Percentiles rank a stretch among this genome's conserved stretches.
Evolutionary conservation across 306 rosid genomes (phyloP).

Genomic region (Begonia fuchsioides): DNA sequence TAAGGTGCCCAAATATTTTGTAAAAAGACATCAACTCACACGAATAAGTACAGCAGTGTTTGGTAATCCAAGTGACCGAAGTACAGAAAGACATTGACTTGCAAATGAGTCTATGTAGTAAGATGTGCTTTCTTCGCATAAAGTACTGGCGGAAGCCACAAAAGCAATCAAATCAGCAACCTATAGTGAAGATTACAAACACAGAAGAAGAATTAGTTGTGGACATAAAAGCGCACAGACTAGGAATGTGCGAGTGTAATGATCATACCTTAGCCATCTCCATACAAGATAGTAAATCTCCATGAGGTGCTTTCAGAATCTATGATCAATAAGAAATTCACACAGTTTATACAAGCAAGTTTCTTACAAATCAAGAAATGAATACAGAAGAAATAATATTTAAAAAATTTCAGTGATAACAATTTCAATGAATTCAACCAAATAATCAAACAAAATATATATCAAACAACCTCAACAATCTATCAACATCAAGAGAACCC

Average conservation of each 20-base stretch:
- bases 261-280: constrained; percentile 86
- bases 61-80: constrained; percentile 84
- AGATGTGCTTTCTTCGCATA: constrained; percentile 37
- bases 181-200: constrained; percentile 17
- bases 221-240: not conserved
- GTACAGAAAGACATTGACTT: constrained; percentile 80
- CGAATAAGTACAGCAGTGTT: constrained; percentile 77
- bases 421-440: too few species aligned
- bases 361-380: not conserved
- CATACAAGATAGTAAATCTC: constrained; percentile 62
- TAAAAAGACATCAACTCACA: constrained; percentile 37
- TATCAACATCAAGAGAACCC: too few species aligned
- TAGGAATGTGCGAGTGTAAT: too few species aligned
- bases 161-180: constrained; percentile 88
- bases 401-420: not conserved
- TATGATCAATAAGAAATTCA: constrained; percentile 6
- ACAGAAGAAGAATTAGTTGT: not conserved
- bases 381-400: not conserved
- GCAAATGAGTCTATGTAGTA: constrained; percentile 75
- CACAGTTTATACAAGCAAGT: too few species aligned
- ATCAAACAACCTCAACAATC: too few species aligned
- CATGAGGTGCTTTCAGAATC: constrained; percentile 87
- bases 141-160: constrained; percentile 51
- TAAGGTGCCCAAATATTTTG: constrained; percentile 1
- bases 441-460: too few species aligned